Percentiles rank a stretch among this genome's conserved stretches.
Evolutionary conservation across 2,329 filamentous ascomycete genomes (phyloP).

Genomic region (Emericellopsis cladophorae): DNA sequence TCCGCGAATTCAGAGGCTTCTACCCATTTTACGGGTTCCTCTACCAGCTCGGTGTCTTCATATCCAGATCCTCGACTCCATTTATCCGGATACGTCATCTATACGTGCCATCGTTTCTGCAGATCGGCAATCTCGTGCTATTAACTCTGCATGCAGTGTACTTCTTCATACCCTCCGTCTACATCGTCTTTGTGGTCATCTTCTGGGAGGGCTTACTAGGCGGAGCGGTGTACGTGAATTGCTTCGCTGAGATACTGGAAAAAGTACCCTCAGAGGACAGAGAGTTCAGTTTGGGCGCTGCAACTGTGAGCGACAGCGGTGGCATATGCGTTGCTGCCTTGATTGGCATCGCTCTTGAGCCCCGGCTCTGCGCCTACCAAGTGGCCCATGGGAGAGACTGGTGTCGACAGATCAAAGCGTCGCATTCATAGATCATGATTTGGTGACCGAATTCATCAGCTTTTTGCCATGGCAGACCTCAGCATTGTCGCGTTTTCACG

Average conservation of each 20-base stretch:
- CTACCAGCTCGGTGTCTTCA: constrained; percentile 90
- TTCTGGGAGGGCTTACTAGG: constrained; percentile 94
- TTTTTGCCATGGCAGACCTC: no score
- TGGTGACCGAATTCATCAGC: no score
- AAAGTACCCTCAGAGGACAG: constrained; percentile 63
- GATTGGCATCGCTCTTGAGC: constrained; percentile 71
- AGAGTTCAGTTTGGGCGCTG: constrained; percentile 84
- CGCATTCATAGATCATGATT: no score
- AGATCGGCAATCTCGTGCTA: constrained; percentile 63
- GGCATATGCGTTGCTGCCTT: constrained; percentile 86
- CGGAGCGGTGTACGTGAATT: constrained; percentile 88
- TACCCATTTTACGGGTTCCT: constrained; percentile 93
- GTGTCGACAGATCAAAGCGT: constrained; percentile 43
- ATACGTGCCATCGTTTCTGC: constrained; percentile 72
- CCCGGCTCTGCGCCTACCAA: constrained; percentile 73
- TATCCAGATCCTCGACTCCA: constrained; percentile 82
- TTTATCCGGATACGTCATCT: constrained; percentile 72
- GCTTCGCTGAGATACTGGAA: constrained; percentile 88
- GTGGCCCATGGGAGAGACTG: constrained; percentile 66
- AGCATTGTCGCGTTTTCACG: no score
- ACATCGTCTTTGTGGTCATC: constrained; percentile 70
- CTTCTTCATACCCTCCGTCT: constrained; percentile 74
- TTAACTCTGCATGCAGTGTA: constrained; percentile 67
- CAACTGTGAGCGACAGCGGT: constrained; percentile 81
- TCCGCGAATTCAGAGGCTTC: constrained; percentile 70